phyloP scores from a whole-genome alignment of 108 stramenopile species.

The Nitzschia sp. region DNA sequence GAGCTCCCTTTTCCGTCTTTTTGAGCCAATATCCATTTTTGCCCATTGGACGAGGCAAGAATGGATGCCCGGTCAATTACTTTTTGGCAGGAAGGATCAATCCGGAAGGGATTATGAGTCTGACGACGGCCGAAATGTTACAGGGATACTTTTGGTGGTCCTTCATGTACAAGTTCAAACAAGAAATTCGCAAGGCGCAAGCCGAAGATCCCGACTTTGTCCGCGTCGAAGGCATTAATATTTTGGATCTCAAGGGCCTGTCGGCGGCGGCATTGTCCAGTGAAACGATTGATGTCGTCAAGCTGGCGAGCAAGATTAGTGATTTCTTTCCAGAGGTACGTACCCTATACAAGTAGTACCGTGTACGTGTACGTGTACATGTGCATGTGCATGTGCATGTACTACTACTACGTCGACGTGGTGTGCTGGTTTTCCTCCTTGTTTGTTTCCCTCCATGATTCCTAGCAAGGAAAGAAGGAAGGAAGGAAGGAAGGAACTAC shows the following conservation, averaged over 20 bases:
- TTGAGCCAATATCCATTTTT: constrained; percentile 48
- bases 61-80: constrained; percentile 51
- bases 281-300: constrained; percentile 65
- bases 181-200: constrained; percentile 27
- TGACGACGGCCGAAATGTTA: constrained; percentile 21
- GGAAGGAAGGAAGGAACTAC: too few relatives aligned
- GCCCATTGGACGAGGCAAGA: constrained; percentile 40
- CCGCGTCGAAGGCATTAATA: constrained; percentile 54
- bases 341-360: background rate
- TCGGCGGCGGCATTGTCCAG: constrained; percentile 44
- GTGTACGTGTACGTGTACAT: background rate
- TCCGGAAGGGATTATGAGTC: constrained; percentile 43
- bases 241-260: constrained; percentile 64
- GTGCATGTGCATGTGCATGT: too few relatives aligned
- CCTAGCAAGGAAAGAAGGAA: too few relatives aligned
- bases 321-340: constrained; percentile 48
- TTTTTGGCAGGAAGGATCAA: constrained; percentile 41
- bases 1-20: constrained; percentile 43
- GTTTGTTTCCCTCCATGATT: too few relatives aligned
- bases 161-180: constrained; percentile 41
- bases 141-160: constrained; percentile 45
- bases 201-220: constrained; percentile 34
- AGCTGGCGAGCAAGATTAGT: constrained; percentile 34
- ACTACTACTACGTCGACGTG: background rate
- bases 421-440: background rate